Conservation (phyloP, 345 rosid genomes). For the Salix dunnii region DNA sequence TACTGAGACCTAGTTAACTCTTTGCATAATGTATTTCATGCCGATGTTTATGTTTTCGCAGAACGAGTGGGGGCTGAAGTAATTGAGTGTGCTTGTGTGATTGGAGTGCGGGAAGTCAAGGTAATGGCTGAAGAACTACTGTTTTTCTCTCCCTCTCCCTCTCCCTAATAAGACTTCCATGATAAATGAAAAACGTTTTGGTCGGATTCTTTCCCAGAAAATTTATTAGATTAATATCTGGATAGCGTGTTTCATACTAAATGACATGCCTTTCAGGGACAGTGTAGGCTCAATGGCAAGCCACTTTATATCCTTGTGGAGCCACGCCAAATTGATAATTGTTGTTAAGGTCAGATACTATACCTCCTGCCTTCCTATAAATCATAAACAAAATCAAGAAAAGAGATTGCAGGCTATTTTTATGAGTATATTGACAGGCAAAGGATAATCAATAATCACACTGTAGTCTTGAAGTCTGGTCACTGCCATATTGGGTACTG, state of each 20-base stretch:
- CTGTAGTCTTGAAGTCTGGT: not conserved
- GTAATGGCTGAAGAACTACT: constrained; percentile 22
- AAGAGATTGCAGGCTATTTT: not conserved
- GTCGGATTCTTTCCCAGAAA: not conserved
- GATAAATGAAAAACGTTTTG: not conserved
- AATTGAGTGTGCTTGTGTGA: constrained; percentile 72
- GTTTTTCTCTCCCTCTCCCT: not conserved
- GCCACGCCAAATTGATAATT: constrained; percentile 49
- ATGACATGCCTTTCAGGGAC: constrained; percentile 39
- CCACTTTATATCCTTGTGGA: constrained; percentile 55
- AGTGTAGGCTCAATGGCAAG: constrained; percentile 57
- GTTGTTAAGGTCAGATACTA: constrained; percentile 23
- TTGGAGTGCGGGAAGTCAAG: constrained; percentile 73
- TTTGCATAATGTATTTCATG: not conserved
- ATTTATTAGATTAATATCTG: not conserved
- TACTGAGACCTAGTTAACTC: not conserved
- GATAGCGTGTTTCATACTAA: not conserved
- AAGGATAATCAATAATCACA: not conserved
- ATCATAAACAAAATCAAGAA: constrained; percentile 3
- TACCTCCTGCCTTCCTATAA: not conserved
- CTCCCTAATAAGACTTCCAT: not conserved
- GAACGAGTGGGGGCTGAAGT: constrained; percentile 68
- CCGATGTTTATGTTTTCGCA: constrained; percentile 11
- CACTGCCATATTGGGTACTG: too few species aligned
- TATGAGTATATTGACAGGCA: not conserved